Evolutionary conservation across 2,329 filamentous ascomycete species (phyloP).

Genomic region (Hirsutella minnesotensis): DNA sequence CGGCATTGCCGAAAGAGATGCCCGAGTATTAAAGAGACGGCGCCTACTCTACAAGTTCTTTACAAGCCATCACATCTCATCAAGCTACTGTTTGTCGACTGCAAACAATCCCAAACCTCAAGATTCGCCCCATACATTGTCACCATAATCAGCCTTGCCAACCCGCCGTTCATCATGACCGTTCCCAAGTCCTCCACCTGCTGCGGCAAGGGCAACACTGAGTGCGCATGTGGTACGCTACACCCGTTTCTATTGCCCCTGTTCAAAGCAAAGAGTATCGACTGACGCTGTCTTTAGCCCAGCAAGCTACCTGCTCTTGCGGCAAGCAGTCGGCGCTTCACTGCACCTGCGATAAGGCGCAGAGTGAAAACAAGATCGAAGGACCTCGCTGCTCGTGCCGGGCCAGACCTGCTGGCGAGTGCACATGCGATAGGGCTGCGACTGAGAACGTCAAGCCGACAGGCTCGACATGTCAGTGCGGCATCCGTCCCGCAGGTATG

Average conservation of each 20-base stretch:
- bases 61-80: too few relatives aligned
- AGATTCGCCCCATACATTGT: not conserved
- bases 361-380: slow-evolving; percentile 59
- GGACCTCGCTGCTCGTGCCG: slow-evolving; percentile 77
- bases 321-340: slow-evolving; percentile 77
- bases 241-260: not conserved
- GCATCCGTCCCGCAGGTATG: slow-evolving; percentile 59
- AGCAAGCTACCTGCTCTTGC: slow-evolving; percentile 71
- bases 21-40: too few relatives aligned
- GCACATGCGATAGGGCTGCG: slow-evolving; percentile 64
- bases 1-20: too few relatives aligned
- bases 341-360: slow-evolving; percentile 72
- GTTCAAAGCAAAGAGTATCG: not conserved
- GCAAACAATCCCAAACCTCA: not conserved
- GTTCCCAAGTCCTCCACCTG: slow-evolving; percentile 35
- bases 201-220: slow-evolving; percentile 40
- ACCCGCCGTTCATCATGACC: slow-evolving; percentile 17
- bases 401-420: slow-evolving; percentile 65
- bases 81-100: too few relatives aligned
- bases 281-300: slow-evolving; percentile 24
- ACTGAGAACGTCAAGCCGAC: slow-evolving; percentile 54
- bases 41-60: too few relatives aligned
- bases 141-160: too few relatives aligned
- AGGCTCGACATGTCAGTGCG: slow-evolving; percentile 63
- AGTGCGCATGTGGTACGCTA: slow-evolving; percentile 46